Base-by-base conservation (phyloP, 2,329 filamentous ascomycete genomes). In the Colletotrichum karsti region DNA sequence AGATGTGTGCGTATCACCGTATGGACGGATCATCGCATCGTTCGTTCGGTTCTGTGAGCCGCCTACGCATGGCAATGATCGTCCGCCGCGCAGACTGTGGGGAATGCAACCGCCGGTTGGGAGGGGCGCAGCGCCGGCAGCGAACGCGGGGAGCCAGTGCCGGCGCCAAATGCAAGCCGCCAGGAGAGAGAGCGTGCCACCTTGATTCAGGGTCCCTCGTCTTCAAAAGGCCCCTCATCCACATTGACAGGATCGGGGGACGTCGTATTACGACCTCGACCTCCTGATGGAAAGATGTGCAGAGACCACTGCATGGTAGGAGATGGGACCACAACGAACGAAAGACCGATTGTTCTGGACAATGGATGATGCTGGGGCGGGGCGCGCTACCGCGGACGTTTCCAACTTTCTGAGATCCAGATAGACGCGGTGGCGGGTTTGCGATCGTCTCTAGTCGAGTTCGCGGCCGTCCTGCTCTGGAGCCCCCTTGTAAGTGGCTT, bases 21-120 rank as follows among this genome's bases (percentile, higher is more conserved):
- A 51, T 67, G 63, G 55, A 56, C 58, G 37, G 35, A 56, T 56
- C 58, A 67, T 67, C 58, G n/a, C n/a, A n/a, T n/a, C 41, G 26
- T 50, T n/a, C 39, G 5, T 37, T 57, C 26, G 26, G 22, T 12
- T 37, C 26, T n/a, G 44, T 18, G 15, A 33, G 20, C 20, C 26
- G n/a, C 6, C 20, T 26, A 30, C 22, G 39, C 33, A 41, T 18
- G 59, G 59, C 18, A 63, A 57, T 15, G 59, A 64, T 67, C 59
- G 51, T 35, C 59, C 50, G 50, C 20, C 50, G 33, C 18, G 22
- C 26, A 15, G 7, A 48, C 30, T 39, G 54, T n/a, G 44, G 59
- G 26, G 50, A 51, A 54, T 15, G n/a, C 46, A 15, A 22, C 48
- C 51, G 63, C 50, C 41, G 30, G 35, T 48, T 15, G 50, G 33